Evolutionary conservation across 306 rosid species (phyloP).

Genomic region (Malus fusca): DNA sequence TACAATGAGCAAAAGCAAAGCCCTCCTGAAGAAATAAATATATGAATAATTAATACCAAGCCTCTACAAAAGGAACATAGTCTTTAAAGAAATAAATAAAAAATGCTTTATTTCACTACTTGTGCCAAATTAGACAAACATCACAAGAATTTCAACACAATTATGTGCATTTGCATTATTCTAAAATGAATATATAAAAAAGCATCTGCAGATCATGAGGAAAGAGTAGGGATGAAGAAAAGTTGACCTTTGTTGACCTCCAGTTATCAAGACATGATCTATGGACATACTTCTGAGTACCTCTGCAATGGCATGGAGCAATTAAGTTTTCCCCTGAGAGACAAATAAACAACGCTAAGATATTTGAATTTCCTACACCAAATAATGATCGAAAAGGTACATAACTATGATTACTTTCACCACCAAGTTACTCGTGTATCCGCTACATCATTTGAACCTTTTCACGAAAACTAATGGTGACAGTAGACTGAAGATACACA

Average conservation of each 20-base stretch:
- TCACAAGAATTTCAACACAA: neutral
- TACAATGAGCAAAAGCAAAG: constrained; percentile 95
- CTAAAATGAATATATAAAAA: neutral
- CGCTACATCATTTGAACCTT: neutral
- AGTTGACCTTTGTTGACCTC: constrained; percentile 88
- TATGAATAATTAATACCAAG: constrained; percentile 14
- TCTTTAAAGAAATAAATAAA: neutral
- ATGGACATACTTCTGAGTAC: constrained; percentile 92
- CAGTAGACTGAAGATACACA: constrained; percentile 5
- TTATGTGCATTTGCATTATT: neutral
- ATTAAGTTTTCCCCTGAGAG: constrained; percentile 82
- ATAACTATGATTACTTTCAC: neutral
- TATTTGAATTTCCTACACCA: neutral
- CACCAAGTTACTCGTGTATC: neutral
- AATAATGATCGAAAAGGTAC: neutral
- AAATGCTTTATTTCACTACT: neutral
- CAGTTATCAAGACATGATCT: constrained; percentile 95
- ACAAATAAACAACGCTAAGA: constrained; percentile 2
- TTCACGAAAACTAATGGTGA: neutral
- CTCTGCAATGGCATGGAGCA: constrained; percentile 98
- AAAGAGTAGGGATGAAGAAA: neutral
- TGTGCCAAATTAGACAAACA: neutral
- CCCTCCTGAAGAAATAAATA: constrained; percentile 63
- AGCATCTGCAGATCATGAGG: constrained; percentile 1
- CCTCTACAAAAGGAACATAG: constrained; percentile 1